Percentiles rank a stretch among this genome's conserved stretches.
Conservation (phyloP, 108 stramenopile species). For the Conticribra weissflogii region DNA sequence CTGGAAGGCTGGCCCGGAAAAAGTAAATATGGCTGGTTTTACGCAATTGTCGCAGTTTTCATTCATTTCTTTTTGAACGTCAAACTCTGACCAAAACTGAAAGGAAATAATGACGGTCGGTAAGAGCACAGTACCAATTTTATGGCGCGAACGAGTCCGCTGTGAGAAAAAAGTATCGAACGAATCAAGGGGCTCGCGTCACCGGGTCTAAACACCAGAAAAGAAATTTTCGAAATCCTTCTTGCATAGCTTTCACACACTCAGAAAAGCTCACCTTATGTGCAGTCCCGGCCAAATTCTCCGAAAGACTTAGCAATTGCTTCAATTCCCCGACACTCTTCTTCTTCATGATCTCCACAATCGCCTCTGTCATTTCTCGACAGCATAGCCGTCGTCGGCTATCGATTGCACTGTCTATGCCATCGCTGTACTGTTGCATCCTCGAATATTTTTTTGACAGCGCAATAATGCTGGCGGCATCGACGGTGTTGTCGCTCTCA, state of each 20-base stretch:
- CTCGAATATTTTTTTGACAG: too few species aligned
- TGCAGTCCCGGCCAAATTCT: slow-evolving; percentile 43
- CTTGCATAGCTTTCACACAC: too few species aligned
- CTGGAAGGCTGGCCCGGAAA: slow-evolving; percentile 81
- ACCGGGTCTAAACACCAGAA: too few species aligned
- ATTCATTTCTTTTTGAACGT: too few species aligned
- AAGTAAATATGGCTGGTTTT: slow-evolving; percentile 62
- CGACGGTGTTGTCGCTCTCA: neutral
- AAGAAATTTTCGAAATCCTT: too few species aligned
- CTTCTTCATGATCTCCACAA: slow-evolving; percentile 50
- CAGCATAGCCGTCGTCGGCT: too few species aligned
- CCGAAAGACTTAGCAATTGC: slow-evolving; percentile 59
- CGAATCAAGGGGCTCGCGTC: too few species aligned
- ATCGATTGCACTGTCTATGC: too few species aligned
- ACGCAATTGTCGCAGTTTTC: slow-evolving; percentile 1
- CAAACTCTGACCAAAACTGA: slow-evolving; percentile 36
- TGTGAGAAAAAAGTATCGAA: neutral
- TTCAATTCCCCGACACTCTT: slow-evolving; percentile 45
- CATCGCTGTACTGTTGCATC: too few species aligned
- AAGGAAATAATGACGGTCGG: neutral
- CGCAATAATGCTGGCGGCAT: slow-evolving; percentile 16
- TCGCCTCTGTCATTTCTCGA: slow-evolving; percentile 20
- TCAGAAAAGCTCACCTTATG: slow-evolving; percentile 3
- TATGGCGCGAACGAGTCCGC: neutral
- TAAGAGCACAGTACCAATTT: neutral